Evolutionary conservation across 306 rosid species (phyloP), one percentile per base, ranked within the genome.

Genomic region (Bauhinia variegata): DNA sequence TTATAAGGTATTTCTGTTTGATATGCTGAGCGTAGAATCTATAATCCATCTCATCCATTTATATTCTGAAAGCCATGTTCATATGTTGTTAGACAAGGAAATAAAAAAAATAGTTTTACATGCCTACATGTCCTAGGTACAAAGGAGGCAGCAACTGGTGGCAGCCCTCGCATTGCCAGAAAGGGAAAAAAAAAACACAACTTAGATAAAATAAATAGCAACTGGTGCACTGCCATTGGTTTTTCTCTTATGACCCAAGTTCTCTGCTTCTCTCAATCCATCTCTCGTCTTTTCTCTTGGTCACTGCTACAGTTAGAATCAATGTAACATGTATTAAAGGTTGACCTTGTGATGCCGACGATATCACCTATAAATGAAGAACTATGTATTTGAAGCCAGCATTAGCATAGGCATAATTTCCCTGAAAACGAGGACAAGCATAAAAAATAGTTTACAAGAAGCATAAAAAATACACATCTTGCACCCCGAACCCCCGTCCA

Each of bases 281-380:
- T n/a, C n/a, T n/a, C n/a, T n/a, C n/a, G n/a, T n/a, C n/a, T n/a
- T n/a, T n/a, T n/a, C n/a, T n/a, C n/a, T n/a, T n/a, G n/a, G n/a
- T n/a, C n/a, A n/a, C n/a, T n/a, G n/a, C n/a, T n/a, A n/a, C n/a
- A n/a, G n/a, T n/a, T n/a, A n/a, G n/a, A n/a, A n/a, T n/a, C n/a
- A n/a, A n/a, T n/a, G n/a, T n/a, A n/a, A n/a, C n/a, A n/a, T n/a
- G n/a, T n/a, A n/a, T n/a, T n/a, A n/a, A n/a, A 23, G 28, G 28
- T 48, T 12, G 56, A 50, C 54, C 77, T 70, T 75, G 67, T 70
- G 77, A 64, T 8, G 18, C 80, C 38, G 39, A 63, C 69, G 11
- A 19, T 46, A 1, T 18, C 28, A 23, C 18, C 5, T 11, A 36
- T 36, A 6, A 5, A 6, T 36, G 7, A 4, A 43, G 30, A n/a